Conservation (phyloP, 805 yeast genomes). For the Metschnikowia lunata region DNA sequence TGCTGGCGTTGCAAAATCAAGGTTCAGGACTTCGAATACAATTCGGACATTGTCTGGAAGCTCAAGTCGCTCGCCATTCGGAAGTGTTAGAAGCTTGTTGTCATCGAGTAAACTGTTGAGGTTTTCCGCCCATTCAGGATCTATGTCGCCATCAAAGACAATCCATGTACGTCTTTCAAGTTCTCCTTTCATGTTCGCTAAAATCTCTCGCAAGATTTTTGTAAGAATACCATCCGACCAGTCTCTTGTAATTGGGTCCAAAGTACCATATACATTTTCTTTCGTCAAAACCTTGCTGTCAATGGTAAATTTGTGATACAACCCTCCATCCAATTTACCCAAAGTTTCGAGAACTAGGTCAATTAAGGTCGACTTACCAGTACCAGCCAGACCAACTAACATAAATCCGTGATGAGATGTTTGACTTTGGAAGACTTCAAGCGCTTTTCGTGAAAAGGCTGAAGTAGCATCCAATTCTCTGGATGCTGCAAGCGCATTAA, state of each 20-base stretch:
- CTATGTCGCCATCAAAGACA: conserved; percentile 87
- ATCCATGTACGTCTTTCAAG: conserved; percentile 59
- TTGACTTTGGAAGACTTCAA: conserved; percentile 61
- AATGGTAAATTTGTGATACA: conserved; percentile 39
- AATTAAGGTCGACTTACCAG: conserved; percentile 66
- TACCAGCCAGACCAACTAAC: conserved; percentile 70
- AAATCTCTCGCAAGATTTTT: conserved; percentile 53
- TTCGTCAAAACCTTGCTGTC: conserved; percentile 78
- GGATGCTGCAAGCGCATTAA: conserved; percentile 24
- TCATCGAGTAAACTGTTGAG: conserved; percentile 90
- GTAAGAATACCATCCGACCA: conserved; percentile 91
- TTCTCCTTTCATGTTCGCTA: conserved; percentile 58
- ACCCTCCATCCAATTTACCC: conserved; percentile 29
- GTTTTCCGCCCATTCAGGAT: conserved; percentile 91
- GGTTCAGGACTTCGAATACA: conserved; percentile 69
- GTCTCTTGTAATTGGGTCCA: conserved; percentile 77
- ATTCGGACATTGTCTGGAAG: conserved; percentile 62
- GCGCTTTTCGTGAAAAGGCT: conserved; percentile 49
- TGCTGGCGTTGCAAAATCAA: conserved; percentile 77
- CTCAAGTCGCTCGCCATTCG: conserved; percentile 81
- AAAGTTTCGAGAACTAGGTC: conserved; percentile 45
- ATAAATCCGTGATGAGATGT: conserved; percentile 72
- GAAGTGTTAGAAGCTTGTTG: conserved; percentile 72
- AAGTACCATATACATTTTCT: conserved; percentile 58
- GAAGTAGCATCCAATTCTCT: conserved; percentile 32